A percentile compares a stretch with the other conserved stretches of the same genome.
phyloP scores from a whole-genome alignment of 2,329 filamentous ascomycete species.

The Neoarthrinium moseri region DNA sequence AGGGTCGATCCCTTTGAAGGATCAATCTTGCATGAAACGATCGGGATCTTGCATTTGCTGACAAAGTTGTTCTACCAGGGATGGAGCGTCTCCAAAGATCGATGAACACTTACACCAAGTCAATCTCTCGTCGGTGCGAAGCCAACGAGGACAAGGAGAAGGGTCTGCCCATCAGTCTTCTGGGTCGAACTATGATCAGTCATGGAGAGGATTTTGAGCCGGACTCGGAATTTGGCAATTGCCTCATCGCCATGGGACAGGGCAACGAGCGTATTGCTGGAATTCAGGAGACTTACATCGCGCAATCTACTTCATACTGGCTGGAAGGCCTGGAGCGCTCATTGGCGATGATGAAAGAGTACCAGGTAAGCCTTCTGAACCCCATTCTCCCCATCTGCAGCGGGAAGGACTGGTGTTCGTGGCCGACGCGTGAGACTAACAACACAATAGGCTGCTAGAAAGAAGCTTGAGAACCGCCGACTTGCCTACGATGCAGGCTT shows the following conservation, averaged over 20 bases:
- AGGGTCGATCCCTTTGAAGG: background rate
- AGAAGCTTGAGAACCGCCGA: conserved; percentile 88
- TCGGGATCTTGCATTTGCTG: background rate
- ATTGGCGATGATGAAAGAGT: conserved; percentile 94
- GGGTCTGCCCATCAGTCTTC: conserved; percentile 71
- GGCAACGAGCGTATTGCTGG: conserved; percentile 86
- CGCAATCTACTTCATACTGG: conserved; percentile 78
- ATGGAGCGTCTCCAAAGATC: conserved; percentile 88
- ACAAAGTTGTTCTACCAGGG: conserved; percentile 48
- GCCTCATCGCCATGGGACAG: conserved; percentile 74
- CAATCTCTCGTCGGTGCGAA: conserved; percentile 79
- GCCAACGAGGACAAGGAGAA: conserved; percentile 82
- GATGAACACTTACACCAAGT: conserved; percentile 84
- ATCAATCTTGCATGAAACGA: too few relatives aligned
- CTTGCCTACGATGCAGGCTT: conserved; percentile 89
- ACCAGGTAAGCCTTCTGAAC: conserved; percentile 76
- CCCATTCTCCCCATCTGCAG: too few relatives aligned
- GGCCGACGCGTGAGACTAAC: too few relatives aligned
- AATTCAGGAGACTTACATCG: conserved; percentile 80
- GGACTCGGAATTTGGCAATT: conserved; percentile 88
- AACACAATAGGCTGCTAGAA: conserved; percentile 66
- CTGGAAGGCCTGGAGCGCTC: conserved; percentile 88
- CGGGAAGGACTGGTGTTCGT: too few relatives aligned
- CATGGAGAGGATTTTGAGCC: conserved; percentile 92
- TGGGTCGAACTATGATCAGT: conserved; percentile 81